These are phyloP conservation scores for Calonectria multiphialidica DNA, from an alignment of 2,329 filamentous ascomycete genomes.

Conservation along the genomic window DNA sequence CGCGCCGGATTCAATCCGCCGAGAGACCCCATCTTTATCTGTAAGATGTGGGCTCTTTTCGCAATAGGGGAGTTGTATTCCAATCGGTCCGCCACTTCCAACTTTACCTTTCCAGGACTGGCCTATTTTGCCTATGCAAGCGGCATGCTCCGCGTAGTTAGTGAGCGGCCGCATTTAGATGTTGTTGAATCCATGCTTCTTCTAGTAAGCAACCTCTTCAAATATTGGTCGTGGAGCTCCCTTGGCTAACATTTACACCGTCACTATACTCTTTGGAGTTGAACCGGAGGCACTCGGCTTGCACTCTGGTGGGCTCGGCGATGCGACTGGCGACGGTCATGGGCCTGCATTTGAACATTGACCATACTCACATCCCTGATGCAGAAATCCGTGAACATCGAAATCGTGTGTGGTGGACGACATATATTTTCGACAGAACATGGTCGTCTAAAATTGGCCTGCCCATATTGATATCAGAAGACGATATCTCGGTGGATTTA, in stretches of 20 bases:
- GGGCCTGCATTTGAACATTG: slow-evolving; percentile 29
- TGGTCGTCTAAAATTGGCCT: slow-evolving; percentile 4
- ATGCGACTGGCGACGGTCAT: slow-evolving; percentile 24
- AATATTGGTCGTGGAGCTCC: too few relatives aligned
- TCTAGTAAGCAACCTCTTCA: not conserved
- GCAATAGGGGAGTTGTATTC: slow-evolving; percentile 18
- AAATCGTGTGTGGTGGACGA: slow-evolving; percentile 28
- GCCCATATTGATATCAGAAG: not conserved
- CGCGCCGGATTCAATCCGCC: not conserved
- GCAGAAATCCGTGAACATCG: slow-evolving; percentile 21
- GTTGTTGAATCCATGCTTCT: slow-evolving; percentile 20
- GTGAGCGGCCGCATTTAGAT: slow-evolving; percentile 23
- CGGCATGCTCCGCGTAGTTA: slow-evolving; percentile 12
- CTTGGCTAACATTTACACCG: not conserved
- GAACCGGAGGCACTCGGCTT: slow-evolving; percentile 26
- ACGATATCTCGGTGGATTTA: slow-evolving; percentile 13
- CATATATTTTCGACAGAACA: slow-evolving; percentile 21
- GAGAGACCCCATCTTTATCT: not conserved
- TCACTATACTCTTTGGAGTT: slow-evolving; percentile 21
- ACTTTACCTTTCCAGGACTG: slow-evolving; percentile 10
- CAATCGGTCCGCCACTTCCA: not conserved
- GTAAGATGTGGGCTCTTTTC: slow-evolving; percentile 25
- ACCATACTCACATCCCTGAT: slow-evolving; percentile 11
- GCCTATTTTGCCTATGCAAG: slow-evolving; percentile 23
- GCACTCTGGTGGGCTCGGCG: slow-evolving; percentile 19